A percentile compares a stretch with the other conserved stretches of the same genome.
phyloP scores from a whole-genome alignment of 2,329 filamentous ascomycete genomes.

The Fusarium irregulare region DNA sequence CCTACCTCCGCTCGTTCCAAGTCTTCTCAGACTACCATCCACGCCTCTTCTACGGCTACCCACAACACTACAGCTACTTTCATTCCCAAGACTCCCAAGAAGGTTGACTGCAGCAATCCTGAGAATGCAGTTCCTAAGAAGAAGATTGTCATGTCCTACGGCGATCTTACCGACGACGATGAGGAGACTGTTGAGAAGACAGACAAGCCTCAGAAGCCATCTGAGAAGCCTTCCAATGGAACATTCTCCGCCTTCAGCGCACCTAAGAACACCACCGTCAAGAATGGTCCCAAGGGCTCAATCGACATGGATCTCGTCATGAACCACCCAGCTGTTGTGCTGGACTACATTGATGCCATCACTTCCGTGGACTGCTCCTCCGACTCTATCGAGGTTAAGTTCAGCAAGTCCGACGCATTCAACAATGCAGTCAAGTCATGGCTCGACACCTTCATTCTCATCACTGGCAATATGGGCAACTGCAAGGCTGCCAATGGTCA shows the following conservation, averaged over 20 bases:
- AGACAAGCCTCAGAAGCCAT: rapidly evolving
- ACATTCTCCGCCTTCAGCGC: not conserved
- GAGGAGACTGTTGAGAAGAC: not conserved
- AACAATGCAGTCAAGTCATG: slow-evolving; percentile 1
- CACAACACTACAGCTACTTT: slow-evolving; percentile 18
- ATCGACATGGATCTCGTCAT: slow-evolving; percentile 18
- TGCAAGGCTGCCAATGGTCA: slow-evolving; percentile 8
- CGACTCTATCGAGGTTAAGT: not conserved
- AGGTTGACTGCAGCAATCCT: slow-evolving; percentile 1
- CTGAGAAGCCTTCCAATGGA: slow-evolving; percentile 6
- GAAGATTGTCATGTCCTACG: slow-evolving; percentile 15
- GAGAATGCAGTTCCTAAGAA: slow-evolving; percentile 18
- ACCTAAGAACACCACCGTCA: not conserved
- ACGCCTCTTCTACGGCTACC: not conserved
- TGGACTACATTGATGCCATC: slow-evolving; percentile 14
- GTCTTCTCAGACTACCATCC: slow-evolving; percentile 4
- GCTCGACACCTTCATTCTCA: slow-evolving; percentile 6
- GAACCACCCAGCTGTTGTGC: slow-evolving; percentile 22
- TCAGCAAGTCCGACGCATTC: slow-evolving; percentile 1
- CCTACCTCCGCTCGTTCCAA: not conserved
- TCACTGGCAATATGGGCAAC: slow-evolving; percentile 10
- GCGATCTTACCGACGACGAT: not conserved
- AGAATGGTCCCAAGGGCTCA: not conserved
- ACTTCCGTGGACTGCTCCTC: not conserved
- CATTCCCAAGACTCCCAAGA: slow-evolving; percentile 6